These are phyloP conservation scores for Salix dunnii DNA, from an alignment of 345 rosid genomes.

Conservation along the genomic window DNA sequence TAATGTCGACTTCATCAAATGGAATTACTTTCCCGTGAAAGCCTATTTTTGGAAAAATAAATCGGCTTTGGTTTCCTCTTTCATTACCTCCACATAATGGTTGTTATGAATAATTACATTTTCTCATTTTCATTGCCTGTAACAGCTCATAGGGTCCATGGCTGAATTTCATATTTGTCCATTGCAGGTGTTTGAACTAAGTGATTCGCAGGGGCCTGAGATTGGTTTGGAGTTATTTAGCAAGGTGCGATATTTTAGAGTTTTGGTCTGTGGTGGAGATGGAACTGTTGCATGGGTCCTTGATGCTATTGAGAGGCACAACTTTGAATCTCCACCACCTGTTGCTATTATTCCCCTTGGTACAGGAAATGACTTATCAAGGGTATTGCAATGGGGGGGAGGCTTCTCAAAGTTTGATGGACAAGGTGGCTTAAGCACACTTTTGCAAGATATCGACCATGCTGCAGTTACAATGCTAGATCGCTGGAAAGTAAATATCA, in stretches of 20 bases:
- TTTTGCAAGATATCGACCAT: constrained; percentile 65
- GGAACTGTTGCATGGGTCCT: constrained; percentile 95
- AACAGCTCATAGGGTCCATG: not conserved
- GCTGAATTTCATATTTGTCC: not conserved
- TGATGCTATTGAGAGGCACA: constrained; percentile 77
- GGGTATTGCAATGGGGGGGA: constrained; percentile 83
- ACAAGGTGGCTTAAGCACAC: constrained; percentile 76
- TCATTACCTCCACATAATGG: not conserved
- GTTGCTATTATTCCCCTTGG: constrained; percentile 93
- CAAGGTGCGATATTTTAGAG: constrained; percentile 85
- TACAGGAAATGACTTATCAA: constrained; percentile 95
- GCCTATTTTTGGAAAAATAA: not conserved
- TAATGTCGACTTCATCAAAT: not conserved
- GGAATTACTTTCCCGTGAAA: not conserved
- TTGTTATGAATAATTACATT: not conserved
- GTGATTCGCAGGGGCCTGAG: constrained; percentile 78
- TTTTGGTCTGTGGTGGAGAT: constrained; percentile 93
- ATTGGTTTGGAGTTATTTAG: constrained; percentile 74
- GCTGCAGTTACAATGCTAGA: constrained; percentile 92
- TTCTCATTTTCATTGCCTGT: not conserved
- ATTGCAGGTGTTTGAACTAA: constrained; percentile 71
- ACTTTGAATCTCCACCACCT: constrained; percentile 89
- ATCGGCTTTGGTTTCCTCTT: not conserved
- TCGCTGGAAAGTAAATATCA: constrained; percentile 81
- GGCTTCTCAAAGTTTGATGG: constrained; percentile 70